Base-by-base conservation (phyloP, 805 yeast species). In the Debaryomyces castellii region DNA sequence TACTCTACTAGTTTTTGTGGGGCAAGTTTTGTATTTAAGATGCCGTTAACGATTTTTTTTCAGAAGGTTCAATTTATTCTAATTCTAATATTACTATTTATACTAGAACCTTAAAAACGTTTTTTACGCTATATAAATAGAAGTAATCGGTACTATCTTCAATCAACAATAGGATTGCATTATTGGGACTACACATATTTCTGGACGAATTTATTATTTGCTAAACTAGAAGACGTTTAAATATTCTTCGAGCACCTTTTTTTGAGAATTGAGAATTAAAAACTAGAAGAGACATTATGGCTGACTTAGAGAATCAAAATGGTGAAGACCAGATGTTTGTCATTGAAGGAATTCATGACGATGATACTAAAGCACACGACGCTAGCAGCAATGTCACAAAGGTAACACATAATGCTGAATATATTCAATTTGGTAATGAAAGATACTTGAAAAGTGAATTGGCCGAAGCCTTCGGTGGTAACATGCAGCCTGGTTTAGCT, bases 401-500 rank as follows among this genome's bases (percentile, higher is more conserved):
- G 41, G 63, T 71, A 28, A 53, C 51, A 16, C 60, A 67, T 45
- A 85, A 82, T 54, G 82, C 82, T 35, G 85, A 85, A 39, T 83
- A 80, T 59, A 73, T 89, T 46, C 80, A 73, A 51, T 78, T 89
- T 52, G 96, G 96, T 3, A 76, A 82, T 55, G 82, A 85, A 50
- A 83, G 78, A 62, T 89, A 85, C 50, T 72, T 80, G 45, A 79
- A 76, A 54, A 63, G 73, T 43, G 91, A 86, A 41, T 71, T 86
- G 46, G 66, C 71, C 43, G 65, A 65, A 21, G 92, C 92, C 2
- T 86, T 86, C 52, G 96, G 96, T 64, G 96, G 96, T 83, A 76
- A 86, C 16, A 69, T 87, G 60, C 82, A 83, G 53, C 89, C 94
- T 20, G 92, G 76, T 46, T 64, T 69, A 51, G 53, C 72, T 16